Percentiles rank a stretch among this genome's conserved stretches.
Conservation (phyloP, 441 rosid genomes). For the Adansonia gregorii region DNA sequence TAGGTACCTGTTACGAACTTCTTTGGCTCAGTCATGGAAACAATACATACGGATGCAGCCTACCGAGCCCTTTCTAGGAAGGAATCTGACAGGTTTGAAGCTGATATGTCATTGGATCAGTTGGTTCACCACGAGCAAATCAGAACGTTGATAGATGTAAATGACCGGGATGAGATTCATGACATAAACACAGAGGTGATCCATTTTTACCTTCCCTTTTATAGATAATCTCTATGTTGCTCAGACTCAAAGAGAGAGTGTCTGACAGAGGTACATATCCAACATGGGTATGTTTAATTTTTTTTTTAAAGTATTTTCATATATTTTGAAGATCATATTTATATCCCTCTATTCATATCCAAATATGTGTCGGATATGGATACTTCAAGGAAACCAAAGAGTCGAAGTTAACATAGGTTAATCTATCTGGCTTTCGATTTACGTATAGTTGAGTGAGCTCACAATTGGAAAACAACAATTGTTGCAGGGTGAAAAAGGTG, state of each 20-base stretch:
- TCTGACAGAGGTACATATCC: no score
- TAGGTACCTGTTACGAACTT: no score
- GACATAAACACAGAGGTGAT: slow-evolving; percentile 49
- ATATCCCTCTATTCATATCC: no score
- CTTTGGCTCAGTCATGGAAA: no score
- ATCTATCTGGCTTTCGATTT: background rate
- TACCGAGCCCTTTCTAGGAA: slow-evolving; percentile 45
- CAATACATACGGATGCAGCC: no score
- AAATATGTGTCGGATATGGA: no score
- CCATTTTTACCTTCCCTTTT: background rate
- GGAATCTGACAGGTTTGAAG: slow-evolving; percentile 34
- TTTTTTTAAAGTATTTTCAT: no score
- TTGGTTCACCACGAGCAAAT: slow-evolving; percentile 33
- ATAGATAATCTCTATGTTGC: slow-evolving; percentile 56
- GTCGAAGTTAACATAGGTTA: background rate
- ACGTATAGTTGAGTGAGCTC: background rate
- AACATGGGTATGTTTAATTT: no score
- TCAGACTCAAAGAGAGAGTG: slow-evolving; percentile 43
- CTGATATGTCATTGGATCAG: slow-evolving; percentile 34
- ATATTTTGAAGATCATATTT: no score
- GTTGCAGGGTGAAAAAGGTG: slow-evolving; percentile 53
- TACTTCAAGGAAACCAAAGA: slow-evolving; percentile 25
- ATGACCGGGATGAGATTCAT: slow-evolving; percentile 31
- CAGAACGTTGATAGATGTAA: slow-evolving; percentile 32
- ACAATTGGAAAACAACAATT: slow-evolving; percentile 15